Evolutionary conservation across 2,329 filamentous ascomycete species (phyloP), one percentile per base, ranked within the genome.

Genomic region (Biscogniauxia sp.): DNA sequence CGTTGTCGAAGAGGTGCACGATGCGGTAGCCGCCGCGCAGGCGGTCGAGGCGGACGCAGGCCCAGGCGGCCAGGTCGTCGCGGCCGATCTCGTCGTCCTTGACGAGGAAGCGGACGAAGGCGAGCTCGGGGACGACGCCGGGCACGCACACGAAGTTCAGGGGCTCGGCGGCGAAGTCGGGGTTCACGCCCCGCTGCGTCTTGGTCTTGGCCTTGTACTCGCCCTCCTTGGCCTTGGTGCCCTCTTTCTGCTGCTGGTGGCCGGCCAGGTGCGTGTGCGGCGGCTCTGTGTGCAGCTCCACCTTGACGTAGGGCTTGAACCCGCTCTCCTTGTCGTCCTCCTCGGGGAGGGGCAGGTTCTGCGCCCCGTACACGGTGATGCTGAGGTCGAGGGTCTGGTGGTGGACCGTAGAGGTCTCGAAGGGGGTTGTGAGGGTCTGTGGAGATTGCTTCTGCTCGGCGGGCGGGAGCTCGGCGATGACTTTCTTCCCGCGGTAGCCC

Each of bases 41-140:
- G 7, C 93, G 84, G 76, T 97, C 93, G 20, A 98, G 84, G 49
- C 93, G 84, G 68, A 96, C 88, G 71, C 93, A 97, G 1, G 91
- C 88, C 95, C 95, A 98, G 2, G 90, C 92, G 11, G 92, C 89
- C 59, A 97, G 76, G 61, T 89, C 84, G 70, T 98, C 93, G 64
- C 84, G 83, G 3, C 88, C 87, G 66, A 93, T 85, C 74, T 94
- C 90, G 67, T 96, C 90, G 73, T 98, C 92, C 75, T 93, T 90
- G 66, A 98, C 82, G 69, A 96, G 92, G 80, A 98, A 91, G 69
- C 90, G 82, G 57, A 92, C 80, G 77, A 93, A 93, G 28, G 87
- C 86, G 63, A 93, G 78, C 70, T 89, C 85, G 56, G 90, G 85
- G 8, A 91, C 81, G 1, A 92, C 79, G 8, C 84, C 81, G 1